Conservation (phyloP, 768 basidiomycete genomes). For the Auricularia heimuer region DNA sequence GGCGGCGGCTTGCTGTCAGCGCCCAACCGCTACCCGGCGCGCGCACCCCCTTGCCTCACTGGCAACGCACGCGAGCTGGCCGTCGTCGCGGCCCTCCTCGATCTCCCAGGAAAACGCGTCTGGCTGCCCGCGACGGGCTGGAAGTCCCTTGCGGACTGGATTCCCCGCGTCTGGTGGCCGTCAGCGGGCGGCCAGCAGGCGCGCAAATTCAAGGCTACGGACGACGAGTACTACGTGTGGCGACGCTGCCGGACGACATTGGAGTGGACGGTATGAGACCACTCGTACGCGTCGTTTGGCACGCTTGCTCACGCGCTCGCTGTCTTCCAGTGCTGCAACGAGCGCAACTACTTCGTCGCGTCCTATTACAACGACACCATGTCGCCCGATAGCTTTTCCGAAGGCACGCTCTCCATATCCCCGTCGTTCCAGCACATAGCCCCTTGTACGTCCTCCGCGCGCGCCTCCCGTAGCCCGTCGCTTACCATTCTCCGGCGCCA, state of each 20-base stretch:
- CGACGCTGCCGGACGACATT: neutral
- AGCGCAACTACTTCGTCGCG: neutral
- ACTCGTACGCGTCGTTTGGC: neutral
- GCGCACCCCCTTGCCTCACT: neutral
- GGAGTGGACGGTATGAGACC: neutral
- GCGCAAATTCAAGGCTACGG: neutral
- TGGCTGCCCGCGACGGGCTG: neutral
- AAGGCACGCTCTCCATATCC: neutral
- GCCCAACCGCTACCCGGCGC: neutral
- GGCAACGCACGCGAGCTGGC: neutral
- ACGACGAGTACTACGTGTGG: neutral
- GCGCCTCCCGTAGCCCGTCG: neutral
- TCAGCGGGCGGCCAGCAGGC: neutral
- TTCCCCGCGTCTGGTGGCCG: neutral
- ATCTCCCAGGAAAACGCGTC: neutral
- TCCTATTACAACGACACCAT: neutral
- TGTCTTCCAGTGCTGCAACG: neutral
- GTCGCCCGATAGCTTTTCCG: neutral
- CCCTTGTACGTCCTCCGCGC: neutral
- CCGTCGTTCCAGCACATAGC: neutral
- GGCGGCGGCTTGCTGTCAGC: neutral
- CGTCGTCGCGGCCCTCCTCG: neutral
- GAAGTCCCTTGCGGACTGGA: neutral
- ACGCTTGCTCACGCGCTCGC: neutral
- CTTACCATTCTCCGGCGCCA: neutral